phyloP scores from a whole-genome alignment of 2,329 filamentous ascomycete genomes.

The Passalora sequoiae region DNA sequence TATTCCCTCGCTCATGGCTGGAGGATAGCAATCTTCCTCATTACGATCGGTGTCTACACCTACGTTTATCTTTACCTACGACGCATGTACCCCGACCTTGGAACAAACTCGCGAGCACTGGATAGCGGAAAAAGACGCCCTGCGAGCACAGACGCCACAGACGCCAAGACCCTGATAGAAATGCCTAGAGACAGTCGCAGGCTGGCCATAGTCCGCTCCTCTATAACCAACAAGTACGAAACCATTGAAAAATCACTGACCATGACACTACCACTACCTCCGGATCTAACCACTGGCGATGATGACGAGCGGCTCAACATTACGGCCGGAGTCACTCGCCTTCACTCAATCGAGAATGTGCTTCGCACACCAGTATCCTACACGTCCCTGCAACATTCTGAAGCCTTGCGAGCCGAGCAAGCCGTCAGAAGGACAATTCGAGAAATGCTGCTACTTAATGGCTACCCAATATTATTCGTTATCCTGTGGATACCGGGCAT shows the following conservation, averaged over 20 bases:
- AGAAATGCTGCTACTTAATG: constrained; percentile 32
- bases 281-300: neutral
- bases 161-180: neutral
- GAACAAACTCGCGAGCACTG: neutral
- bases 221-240: neutral
- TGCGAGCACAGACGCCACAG: neutral
- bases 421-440: constrained; percentile 1
- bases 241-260: neutral
- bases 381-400: neutral
- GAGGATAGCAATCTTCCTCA: constrained; percentile 42
- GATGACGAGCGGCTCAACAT: neutral
- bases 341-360: neutral
- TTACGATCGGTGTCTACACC: constrained; percentile 41
- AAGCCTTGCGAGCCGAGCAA: neutral
- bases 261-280: neutral
- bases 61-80: constrained; percentile 40
- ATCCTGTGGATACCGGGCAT: constrained; percentile 35
- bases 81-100: constrained; percentile 9
- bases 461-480: constrained; percentile 33
- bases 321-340: neutral
- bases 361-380: neutral
- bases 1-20: constrained; percentile 45
- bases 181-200: neutral
- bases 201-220: neutral
- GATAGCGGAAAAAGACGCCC: neutral